A percentile compares a stretch with the other conserved stretches of the same genome.
Conservation (phyloP, 1,284 basidiomycete genomes). For the Cutaneotrichosporon daszewskae region DNA sequence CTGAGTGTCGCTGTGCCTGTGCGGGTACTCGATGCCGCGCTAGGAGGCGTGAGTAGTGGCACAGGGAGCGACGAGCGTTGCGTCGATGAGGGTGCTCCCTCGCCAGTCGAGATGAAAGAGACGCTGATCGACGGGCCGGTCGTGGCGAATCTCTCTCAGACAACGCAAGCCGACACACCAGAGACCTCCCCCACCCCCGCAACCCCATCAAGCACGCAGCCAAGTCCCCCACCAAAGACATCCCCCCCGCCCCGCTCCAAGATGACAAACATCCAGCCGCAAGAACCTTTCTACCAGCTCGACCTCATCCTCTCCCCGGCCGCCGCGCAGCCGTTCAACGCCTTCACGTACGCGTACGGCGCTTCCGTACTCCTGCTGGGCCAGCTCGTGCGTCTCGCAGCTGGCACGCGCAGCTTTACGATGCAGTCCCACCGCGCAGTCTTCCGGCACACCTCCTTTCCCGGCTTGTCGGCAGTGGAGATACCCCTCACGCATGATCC, state of each 20-base stretch:
- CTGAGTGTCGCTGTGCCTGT: conserved; percentile 9
- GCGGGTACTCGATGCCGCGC: neutral
- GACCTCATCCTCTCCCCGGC: conserved; percentile 26
- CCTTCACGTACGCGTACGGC: conserved; percentile 19
- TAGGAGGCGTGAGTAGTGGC: too few species aligned
- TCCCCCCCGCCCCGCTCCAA: neutral
- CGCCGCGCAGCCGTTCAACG: neutral
- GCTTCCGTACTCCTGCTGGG: conserved; percentile 10
- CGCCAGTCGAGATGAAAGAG: neutral
- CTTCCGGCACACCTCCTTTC: conserved; percentile 21
- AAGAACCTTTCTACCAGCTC: conserved; percentile 28
- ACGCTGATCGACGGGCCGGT: neutral
- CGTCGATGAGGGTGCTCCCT: neutral
- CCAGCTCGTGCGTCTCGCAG: conserved; percentile 7
- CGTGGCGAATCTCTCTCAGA: neutral
- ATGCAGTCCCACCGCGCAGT: conserved; percentile 18
- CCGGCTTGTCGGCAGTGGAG: conserved; percentile 20
- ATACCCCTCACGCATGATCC: conserved; percentile 22
- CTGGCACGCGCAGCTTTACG: neutral
- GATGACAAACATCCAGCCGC: neutral
- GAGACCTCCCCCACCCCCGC: neutral
- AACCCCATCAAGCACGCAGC: neutral
- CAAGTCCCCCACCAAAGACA: too few species aligned
- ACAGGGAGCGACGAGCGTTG: neutral
- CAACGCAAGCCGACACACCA: neutral